phyloP scores from a whole-genome alignment of 805 yeast genomes.

The Starmerella davenportii region DNA sequence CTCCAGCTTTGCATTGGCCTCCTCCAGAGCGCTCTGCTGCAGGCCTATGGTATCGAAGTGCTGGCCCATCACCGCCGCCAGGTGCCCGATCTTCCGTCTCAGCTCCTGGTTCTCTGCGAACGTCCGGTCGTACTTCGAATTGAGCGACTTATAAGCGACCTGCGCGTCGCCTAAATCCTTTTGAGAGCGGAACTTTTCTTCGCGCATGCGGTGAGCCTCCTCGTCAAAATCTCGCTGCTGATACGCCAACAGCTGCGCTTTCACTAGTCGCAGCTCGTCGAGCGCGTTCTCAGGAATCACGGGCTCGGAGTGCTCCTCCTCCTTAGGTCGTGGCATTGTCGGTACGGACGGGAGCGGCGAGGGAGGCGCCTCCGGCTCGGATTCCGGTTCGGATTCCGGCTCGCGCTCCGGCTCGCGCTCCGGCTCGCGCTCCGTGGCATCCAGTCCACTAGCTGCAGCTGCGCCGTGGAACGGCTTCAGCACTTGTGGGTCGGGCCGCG shows the following conservation, averaged over 20 bases:
- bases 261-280: slow-evolving; percentile 10
- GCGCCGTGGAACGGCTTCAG: too few relatives aligned
- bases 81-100: slow-evolving; percentile 6
- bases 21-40: slow-evolving; percentile 11
- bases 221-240: slow-evolving; percentile 14
- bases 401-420: background rate
- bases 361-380: background rate
- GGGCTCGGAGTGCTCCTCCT: background rate
- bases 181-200: slow-evolving; percentile 7
- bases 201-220: slow-evolving; percentile 12
- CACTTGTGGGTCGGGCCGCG: too few relatives aligned
- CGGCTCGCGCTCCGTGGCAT: too few relatives aligned
- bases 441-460: too few relatives aligned
- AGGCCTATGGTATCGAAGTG: slow-evolving; percentile 12
- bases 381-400: background rate
- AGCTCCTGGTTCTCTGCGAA: slow-evolving; percentile 9
- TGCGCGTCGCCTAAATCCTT: slow-evolving; percentile 9
- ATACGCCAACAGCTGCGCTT: slow-evolving; percentile 9
- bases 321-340: background rate
- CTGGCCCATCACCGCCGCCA: slow-evolving; percentile 12
- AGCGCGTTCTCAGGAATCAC: background rate
- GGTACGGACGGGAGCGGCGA: background rate
- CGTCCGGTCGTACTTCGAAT: slow-evolving; percentile 6
- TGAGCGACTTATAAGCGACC: slow-evolving; percentile 11
- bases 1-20: slow-evolving; percentile 11